Conservation (phyloP, 257 asterid species). For the Nicotiana tabacum region DNA sequence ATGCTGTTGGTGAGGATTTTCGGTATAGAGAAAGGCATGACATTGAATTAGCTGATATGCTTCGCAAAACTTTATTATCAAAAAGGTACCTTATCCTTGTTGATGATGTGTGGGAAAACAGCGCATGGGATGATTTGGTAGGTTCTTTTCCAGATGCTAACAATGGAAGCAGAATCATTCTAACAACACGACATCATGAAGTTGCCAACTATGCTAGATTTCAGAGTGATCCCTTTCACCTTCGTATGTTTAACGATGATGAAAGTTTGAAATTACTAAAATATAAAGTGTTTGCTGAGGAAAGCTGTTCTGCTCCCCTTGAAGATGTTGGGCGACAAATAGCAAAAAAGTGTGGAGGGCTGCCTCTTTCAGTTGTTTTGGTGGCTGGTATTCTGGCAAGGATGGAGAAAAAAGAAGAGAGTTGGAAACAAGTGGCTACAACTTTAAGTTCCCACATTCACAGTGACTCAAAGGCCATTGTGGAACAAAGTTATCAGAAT, state of each 20-base stretch:
- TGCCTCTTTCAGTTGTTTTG: constrained; percentile 15
- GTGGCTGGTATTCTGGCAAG: constrained; percentile 17
- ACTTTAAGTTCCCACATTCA: not conserved
- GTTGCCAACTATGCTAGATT: not conserved
- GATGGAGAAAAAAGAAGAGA: not conserved
- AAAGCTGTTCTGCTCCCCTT: not conserved
- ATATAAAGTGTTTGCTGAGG: constrained; percentile 1
- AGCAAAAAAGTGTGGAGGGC: constrained; percentile 13
- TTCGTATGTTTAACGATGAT: not conserved
- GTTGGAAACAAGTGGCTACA: not conserved
- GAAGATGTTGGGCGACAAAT: not conserved
- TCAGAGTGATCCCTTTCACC: not conserved
- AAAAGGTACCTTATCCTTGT: constrained; percentile 9
- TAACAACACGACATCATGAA: not conserved
- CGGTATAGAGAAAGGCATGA: too few species aligned
- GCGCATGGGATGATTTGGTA: not conserved
- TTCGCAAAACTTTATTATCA: not conserved
- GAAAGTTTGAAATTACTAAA: constrained; percentile 10
- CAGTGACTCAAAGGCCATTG: not conserved
- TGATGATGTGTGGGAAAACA: constrained; percentile 18
- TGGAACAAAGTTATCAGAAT: constrained; percentile 18
- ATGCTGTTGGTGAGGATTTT: too few species aligned
- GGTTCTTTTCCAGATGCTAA: not conserved
- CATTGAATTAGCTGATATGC: not conserved
- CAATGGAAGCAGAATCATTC: not conserved